These are phyloP conservation scores for Torulaspora microellipsoides DNA, from an alignment of 805 yeast species.

Conservation along the genomic window DNA sequence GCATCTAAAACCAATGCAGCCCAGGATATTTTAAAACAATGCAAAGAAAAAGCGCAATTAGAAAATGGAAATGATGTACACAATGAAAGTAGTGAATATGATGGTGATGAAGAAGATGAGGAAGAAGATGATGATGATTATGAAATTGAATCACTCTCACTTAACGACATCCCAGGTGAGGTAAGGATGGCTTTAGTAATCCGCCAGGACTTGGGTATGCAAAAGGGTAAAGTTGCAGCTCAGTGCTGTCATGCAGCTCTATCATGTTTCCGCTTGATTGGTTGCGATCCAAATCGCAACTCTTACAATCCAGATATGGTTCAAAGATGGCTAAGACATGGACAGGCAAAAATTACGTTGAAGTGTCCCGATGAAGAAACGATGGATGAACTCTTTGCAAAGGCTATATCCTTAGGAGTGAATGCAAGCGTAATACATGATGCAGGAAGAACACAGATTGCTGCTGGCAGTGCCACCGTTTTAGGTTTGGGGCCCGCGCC, in stretches of 20 bases:
- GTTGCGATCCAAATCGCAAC: constrained; percentile 43
- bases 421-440: constrained; percentile 83
- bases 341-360: constrained; percentile 91
- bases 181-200: constrained; percentile 84
- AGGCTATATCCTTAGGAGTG: constrained; percentile 73
- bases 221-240: constrained; percentile 94
- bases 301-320: constrained; percentile 60
- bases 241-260: constrained; percentile 98
- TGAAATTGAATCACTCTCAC: constrained; percentile 53
- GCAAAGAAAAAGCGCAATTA: constrained; percentile 16
- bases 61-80: constrained; percentile 6
- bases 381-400: constrained; percentile 72
- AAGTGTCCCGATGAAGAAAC: constrained; percentile 64
- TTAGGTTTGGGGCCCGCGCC: constrained; percentile 98
- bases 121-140: constrained; percentile 50
- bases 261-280: constrained; percentile 72
- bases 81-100: constrained; percentile 27
- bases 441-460: constrained; percentile 95
- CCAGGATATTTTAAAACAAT: constrained; percentile 14
- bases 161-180: constrained; percentile 72
- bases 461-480: constrained; percentile 94
- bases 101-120: constrained; percentile 36
- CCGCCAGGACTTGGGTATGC: constrained; percentile 85
- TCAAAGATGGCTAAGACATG: constrained; percentile 71
- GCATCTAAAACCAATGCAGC: constrained; percentile 14